Evolutionary conservation across 345 rosid species (phyloP).

Genomic region (Eucalyptus guilfoylei): DNA sequence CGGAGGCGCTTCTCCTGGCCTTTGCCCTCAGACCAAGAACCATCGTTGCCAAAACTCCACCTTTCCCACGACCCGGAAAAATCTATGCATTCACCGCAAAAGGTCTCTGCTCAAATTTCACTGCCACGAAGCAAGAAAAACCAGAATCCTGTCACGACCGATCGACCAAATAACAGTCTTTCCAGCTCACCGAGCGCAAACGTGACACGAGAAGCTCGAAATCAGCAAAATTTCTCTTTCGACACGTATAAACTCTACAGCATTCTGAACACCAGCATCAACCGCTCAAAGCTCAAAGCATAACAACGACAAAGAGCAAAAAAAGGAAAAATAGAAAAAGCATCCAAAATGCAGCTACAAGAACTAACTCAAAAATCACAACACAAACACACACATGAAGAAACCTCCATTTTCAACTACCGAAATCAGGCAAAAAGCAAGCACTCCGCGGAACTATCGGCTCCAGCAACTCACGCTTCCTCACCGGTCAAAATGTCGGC

Average conservation of each 20-base stretch:
- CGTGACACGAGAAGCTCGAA: not conserved
- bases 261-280: not conserved
- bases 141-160: not conserved
- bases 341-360: not conserved
- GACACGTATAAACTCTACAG: not conserved
- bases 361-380: not conserved
- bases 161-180: not conserved
- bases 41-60: constrained; percentile 21
- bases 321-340: not conserved
- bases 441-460: not conserved
- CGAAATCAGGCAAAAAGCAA: not conserved
- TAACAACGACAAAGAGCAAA: not conserved
- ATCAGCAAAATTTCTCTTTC: not conserved
- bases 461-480: not conserved
- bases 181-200: not conserved
- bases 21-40: constrained; percentile 55
- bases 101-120: not conserved
- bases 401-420: not conserved
- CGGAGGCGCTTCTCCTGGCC: constrained; percentile 35
- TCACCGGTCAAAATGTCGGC: not conserved
- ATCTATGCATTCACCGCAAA: not conserved
- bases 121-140: not conserved
- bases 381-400: not conserved
- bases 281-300: not conserved
- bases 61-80: not conserved